These are phyloP conservation scores for Cercospora zeae-maydis DNA, from an alignment of 2,329 filamentous ascomycete species.

Conservation along the genomic window DNA sequence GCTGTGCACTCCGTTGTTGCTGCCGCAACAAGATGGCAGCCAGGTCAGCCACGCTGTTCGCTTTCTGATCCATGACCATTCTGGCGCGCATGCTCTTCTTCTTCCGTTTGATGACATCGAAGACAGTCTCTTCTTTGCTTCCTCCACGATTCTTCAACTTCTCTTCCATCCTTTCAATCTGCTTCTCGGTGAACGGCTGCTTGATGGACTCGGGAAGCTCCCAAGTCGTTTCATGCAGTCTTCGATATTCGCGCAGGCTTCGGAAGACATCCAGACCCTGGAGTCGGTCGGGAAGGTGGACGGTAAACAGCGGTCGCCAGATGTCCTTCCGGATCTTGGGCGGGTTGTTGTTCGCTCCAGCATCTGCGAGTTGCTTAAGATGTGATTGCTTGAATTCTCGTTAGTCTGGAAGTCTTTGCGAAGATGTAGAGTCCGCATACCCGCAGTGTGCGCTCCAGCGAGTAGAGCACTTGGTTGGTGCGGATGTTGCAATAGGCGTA, in stretches of 20 bases:
- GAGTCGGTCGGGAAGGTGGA: conserved; percentile 50
- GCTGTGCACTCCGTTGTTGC: conserved; percentile 36
- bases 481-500: conserved; percentile 60
- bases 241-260: conserved; percentile 58
- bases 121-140: conserved; percentile 33
- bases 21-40: conserved; percentile 55
- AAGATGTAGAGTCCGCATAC: conserved; percentile 39
- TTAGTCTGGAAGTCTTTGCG: background rate
- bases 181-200: conserved; percentile 38
- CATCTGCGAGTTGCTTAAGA: conserved; percentile 58
- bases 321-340: conserved; percentile 57
- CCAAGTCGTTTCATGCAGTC: conserved; percentile 56
- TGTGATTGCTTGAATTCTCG: conserved; percentile 16
- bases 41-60: conserved; percentile 59
- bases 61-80: conserved; percentile 62
- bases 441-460: conserved; percentile 54
- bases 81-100: conserved; percentile 50
- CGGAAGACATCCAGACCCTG: conserved; percentile 55
- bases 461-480: conserved; percentile 64
- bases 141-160: conserved; percentile 35
- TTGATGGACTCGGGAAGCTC: conserved; percentile 36
- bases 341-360: conserved; percentile 62
- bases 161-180: conserved; percentile 43
- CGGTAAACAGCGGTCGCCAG: conserved; percentile 58
- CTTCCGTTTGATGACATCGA: conserved; percentile 33